phyloP scores from a whole-genome alignment of 306 rosid species.

The Bauhinia variegata region DNA sequence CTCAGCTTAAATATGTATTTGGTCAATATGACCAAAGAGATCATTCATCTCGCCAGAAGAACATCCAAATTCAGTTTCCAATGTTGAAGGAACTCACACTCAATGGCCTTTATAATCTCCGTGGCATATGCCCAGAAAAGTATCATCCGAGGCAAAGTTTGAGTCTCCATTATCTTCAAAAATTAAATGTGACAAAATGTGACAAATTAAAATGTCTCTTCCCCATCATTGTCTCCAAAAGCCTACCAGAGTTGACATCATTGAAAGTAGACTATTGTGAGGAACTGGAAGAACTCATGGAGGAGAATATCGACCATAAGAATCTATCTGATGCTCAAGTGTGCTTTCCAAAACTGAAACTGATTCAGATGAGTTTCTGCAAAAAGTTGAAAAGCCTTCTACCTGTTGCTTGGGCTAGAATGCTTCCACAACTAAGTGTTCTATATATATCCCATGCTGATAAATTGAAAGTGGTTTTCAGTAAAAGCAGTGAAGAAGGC shows the following conservation, averaged over 20 bases:
- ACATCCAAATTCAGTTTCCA: not conserved
- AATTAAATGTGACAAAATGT: not conserved
- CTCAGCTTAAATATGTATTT: not conserved
- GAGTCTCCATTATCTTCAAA: not conserved
- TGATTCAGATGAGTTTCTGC: not conserved
- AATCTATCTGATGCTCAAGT: not conserved
- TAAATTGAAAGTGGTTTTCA: slow-evolving; percentile 12
- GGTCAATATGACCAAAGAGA: not conserved
- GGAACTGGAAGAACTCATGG: not conserved
- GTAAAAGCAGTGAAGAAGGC: not conserved
- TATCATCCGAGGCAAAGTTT: too few relatives aligned
- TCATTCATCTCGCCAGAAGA: not conserved
- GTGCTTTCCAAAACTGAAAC: not conserved
- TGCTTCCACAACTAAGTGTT: not conserved
- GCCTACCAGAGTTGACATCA: not conserved
- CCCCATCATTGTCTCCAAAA: not conserved
- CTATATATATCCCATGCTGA: slow-evolving; percentile 10
- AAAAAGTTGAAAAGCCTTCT: not conserved
- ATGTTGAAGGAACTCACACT: not conserved
- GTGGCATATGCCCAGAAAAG: not conserved
- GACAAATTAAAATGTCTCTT: not conserved
- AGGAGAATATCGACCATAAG: not conserved
- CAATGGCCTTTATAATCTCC: not conserved
- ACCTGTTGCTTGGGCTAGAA: not conserved
- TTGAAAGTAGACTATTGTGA: not conserved